Conservation (phyloP, 1,139 yeast species). For the Saccharomyces pastorianus region DNA sequence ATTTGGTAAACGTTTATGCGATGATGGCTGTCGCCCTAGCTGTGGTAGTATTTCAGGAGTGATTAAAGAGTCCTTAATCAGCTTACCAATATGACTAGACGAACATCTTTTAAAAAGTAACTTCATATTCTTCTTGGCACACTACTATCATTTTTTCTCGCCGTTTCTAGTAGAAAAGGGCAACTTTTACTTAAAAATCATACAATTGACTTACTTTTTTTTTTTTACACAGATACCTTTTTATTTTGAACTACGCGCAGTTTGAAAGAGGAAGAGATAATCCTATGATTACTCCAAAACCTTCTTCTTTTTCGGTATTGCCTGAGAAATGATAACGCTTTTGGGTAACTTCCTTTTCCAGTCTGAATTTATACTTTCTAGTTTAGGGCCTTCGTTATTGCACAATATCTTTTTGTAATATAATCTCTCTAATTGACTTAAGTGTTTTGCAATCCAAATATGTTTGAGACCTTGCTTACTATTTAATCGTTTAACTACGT, state of each 20-base stretch:
- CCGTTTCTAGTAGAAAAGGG: not conserved
- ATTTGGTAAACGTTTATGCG: not conserved
- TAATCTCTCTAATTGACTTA: constrained; percentile 23
- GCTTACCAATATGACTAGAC: not conserved
- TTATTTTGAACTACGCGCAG: not conserved
- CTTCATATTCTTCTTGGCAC: not conserved
- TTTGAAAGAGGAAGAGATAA: too few species aligned
- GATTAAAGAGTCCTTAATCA: not conserved
- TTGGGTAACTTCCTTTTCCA: constrained; percentile 26
- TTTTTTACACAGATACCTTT: not conserved
- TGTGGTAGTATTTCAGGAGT: not conserved
- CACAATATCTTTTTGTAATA: constrained; percentile 28
- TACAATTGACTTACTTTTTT: not conserved
- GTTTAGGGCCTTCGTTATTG: constrained; percentile 2
- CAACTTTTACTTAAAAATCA: not conserved
- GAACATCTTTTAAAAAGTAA: not conserved
- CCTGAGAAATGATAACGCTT: constrained; percentile 16
- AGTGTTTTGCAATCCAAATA: constrained; percentile 41
- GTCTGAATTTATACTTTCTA: constrained; percentile 1
- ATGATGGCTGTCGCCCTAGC: not conserved
- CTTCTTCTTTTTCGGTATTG: constrained; percentile 13
- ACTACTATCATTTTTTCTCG: not conserved
- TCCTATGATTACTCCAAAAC: not conserved
- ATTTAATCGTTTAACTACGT: constrained; percentile 35
- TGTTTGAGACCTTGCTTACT: constrained; percentile 37